phyloP scores from a whole-genome alignment of 176 grass and related monocot species.

The Thalia dealbata region DNA sequence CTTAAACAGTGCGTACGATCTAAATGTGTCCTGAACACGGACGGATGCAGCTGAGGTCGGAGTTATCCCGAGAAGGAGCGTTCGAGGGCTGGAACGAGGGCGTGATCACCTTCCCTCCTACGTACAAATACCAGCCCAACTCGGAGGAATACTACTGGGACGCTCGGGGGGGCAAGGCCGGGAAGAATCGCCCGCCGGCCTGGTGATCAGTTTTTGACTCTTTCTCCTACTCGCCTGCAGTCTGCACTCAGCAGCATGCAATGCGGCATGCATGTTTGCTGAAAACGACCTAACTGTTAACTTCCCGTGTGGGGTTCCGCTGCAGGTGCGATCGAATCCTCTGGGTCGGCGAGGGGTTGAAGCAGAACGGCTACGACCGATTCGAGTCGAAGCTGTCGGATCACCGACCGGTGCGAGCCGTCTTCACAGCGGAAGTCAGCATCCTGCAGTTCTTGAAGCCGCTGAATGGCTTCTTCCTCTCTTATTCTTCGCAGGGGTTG shows the following conservation, averaged over 20 bases:
- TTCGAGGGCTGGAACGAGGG: conserved; percentile 87
- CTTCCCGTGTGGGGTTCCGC: too few species aligned
- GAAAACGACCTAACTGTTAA: too few species aligned
- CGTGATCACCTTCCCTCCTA: conserved; percentile 71
- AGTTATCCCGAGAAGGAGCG: conserved; percentile 35
- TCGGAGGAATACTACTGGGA: conserved; percentile 62
- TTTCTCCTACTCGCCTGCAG: too few species aligned
- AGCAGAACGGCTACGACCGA: conserved; percentile 61
- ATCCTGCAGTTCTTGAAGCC: too few species aligned
- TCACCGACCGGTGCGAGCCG: conserved; percentile 61
- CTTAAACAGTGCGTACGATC: too few species aligned
- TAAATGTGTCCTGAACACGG: too few species aligned
- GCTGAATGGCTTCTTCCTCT: too few species aligned
- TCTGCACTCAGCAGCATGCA: too few species aligned
- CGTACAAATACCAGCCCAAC: conserved; percentile 82
- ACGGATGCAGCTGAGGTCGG: conserved; percentile 40
- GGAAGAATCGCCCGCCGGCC: conserved; percentile 53
- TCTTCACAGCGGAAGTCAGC: conserved; percentile 42
- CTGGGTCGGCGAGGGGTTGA: conserved; percentile 69
- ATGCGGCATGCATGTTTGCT: too few species aligned
- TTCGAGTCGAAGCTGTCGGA: conserved; percentile 65
- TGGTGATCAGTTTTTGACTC: conserved; percentile 41
- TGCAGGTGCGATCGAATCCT: conserved; percentile 66
- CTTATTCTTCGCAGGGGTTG: too few species aligned
- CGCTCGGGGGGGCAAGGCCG: conserved; percentile 6